Conservation (phyloP, 1,139 yeast genomes). For the Hyphopichia pseudoburtonii region DNA sequence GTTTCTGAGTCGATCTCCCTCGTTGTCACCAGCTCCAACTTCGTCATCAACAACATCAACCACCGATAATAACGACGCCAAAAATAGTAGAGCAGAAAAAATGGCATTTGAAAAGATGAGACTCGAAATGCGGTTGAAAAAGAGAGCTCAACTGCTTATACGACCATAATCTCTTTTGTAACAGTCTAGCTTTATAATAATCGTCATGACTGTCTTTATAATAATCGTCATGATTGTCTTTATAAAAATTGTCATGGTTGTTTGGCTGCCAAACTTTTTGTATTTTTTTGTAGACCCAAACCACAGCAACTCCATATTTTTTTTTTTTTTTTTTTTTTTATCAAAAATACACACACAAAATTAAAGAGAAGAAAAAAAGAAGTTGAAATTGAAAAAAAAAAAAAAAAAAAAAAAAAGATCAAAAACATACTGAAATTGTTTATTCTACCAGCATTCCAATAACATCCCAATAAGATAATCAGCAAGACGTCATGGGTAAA, state of each 20-base stretch:
- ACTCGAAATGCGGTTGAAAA: slow-evolving; percentile 45
- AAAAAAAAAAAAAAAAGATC: no score
- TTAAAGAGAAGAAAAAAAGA: no score
- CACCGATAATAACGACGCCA: background rate
- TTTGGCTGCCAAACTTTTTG: no score
- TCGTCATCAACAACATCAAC: background rate
- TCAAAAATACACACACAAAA: background rate
- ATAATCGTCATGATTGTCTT: no score
- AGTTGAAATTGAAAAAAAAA: no score
- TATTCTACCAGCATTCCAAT: background rate
- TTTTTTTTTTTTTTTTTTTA: no score
- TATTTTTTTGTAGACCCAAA: no score
- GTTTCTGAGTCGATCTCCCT: slow-evolving; percentile 1
- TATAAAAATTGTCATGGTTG: no score
- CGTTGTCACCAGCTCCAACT: slow-evolving; percentile 10
- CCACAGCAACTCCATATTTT: background rate
- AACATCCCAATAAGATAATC: background rate
- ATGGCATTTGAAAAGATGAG: slow-evolving; percentile 45
- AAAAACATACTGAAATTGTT: background rate
- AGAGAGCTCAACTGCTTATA: slow-evolving; percentile 41
- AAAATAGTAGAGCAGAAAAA: slow-evolving; percentile 28
- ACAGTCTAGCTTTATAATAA: no score
- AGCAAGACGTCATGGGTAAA: slow-evolving; percentile 61
- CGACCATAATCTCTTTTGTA: slow-evolving; percentile 7
- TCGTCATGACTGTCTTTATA: no score